Evolutionary conservation across 2,329 filamentous ascomycete genomes (phyloP).

Genomic region (Amesomyces nigricolor): DNA sequence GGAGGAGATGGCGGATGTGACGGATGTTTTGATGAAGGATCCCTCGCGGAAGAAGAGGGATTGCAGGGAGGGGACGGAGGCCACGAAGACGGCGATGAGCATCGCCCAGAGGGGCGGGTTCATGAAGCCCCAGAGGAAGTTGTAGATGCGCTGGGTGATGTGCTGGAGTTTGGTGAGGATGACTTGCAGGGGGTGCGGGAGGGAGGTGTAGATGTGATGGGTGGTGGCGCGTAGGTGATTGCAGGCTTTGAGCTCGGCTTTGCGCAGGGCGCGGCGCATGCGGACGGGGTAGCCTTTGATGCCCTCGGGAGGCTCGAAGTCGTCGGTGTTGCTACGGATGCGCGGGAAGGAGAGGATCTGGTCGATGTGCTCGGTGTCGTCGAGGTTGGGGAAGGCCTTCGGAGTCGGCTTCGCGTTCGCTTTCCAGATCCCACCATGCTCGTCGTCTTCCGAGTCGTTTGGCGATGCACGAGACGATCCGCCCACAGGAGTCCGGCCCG

Average conservation of each 20-base stretch:
- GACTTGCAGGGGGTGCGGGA: slow-evolving; percentile 40
- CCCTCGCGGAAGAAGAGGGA: slow-evolving; percentile 80
- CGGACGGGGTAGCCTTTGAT: slow-evolving; percentile 39
- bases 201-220: slow-evolving; percentile 30
- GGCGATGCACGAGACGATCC: slow-evolving; percentile 46
- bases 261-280: slow-evolving; percentile 31
- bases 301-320: slow-evolving; percentile 38
- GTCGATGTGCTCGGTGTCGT: slow-evolving; percentile 36
- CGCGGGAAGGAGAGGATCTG: slow-evolving; percentile 60
- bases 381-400: slow-evolving; percentile 25
- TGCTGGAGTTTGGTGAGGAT: slow-evolving; percentile 29
- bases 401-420: slow-evolving; percentile 11
- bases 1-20: slow-evolving; percentile 79
- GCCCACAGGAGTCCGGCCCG: slow-evolving; percentile 50
- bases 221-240: slow-evolving; percentile 21
- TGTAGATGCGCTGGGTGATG: slow-evolving; percentile 44
- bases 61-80: slow-evolving; percentile 79
- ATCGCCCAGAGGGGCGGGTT: slow-evolving; percentile 98
- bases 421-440: slow-evolving; percentile 26
- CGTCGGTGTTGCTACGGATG: slow-evolving; percentile 42
- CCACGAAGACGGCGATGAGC: slow-evolving; percentile 83
- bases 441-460: slow-evolving; percentile 45
- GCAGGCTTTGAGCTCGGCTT: slow-evolving; percentile 23
- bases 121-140: slow-evolving; percentile 87
- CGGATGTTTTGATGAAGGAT: slow-evolving; percentile 86